Conservation (phyloP, 352 stramenopile genomes). For the Blastocystis sp. region DNA sequence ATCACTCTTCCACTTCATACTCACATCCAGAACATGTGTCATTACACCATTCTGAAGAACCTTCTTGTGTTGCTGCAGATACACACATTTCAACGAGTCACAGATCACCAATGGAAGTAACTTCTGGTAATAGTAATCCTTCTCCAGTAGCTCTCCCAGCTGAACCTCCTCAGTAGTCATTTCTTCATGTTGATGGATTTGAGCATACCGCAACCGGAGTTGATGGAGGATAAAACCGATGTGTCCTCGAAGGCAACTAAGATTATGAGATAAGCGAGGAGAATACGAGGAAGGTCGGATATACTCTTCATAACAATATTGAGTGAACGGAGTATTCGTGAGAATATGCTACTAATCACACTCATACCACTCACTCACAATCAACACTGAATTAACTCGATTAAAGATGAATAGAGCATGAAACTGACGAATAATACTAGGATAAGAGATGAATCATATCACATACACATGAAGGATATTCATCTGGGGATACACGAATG, state of each 20-base stretch:
- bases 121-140: constrained; percentile 40
- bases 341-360: not conserved
- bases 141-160: not conserved
- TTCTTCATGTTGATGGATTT: not conserved
- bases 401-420: constrained; percentile 36
- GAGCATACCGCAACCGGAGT: not conserved
- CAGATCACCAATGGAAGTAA: constrained; percentile 1
- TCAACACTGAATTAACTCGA: not conserved
- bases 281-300: not conserved
- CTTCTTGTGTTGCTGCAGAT: constrained; percentile 22
- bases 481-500: not conserved
- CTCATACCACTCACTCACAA: not conserved
- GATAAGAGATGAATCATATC: not conserved
- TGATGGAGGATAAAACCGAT: not conserved
- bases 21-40: constrained; percentile 20
- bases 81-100: not conserved
- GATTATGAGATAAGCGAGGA: not conserved
- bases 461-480: constrained; percentile 6
- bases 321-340: not conserved
- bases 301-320: constrained; percentile 49
- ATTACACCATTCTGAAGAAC: constrained; percentile 54
- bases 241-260: not conserved
- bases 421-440: not conserved
- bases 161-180: not conserved
- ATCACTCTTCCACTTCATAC: not conserved